Percentiles rank a stretch among this genome's conserved stretches.
These are phyloP conservation scores for Circinella minor DNA, from an alignment of 371 early-diverging fungal genomes.

Conservation along the genomic window DNA sequence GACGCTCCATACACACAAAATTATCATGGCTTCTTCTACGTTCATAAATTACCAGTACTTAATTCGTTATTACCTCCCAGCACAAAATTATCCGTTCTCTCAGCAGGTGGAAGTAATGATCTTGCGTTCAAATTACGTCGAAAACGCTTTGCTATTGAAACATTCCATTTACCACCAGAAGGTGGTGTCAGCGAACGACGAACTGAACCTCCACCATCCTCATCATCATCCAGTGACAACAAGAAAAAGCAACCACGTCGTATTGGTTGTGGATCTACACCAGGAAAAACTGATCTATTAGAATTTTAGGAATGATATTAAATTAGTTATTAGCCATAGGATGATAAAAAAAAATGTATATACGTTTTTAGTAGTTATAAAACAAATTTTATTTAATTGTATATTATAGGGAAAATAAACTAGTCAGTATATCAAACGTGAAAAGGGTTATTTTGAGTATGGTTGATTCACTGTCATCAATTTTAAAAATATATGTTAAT, in stretches of 20 bases:
- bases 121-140: constrained; percentile 86
- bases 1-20: constrained; percentile 63
- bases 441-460: too few species aligned
- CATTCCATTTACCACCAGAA: constrained; percentile 93
- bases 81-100: constrained; percentile 69
- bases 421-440: too few species aligned
- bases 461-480: too few species aligned
- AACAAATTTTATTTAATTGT: too few species aligned
- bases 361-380: too few species aligned
- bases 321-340: too few species aligned
- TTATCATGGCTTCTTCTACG: constrained; percentile 90
- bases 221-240: constrained; percentile 21
- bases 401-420: too few species aligned
- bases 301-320: constrained; percentile 34
- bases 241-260: constrained; percentile 28
- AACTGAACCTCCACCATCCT: constrained; percentile 44
- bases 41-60: constrained; percentile 79
- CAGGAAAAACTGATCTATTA: constrained; percentile 48
- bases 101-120: constrained; percentile 70
- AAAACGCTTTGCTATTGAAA: constrained; percentile 89
- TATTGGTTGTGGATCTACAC: constrained; percentile 49
- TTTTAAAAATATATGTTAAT: too few species aligned
- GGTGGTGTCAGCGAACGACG: constrained; percentile 78
- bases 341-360: too few species aligned
- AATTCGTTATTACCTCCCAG: constrained; percentile 81